phyloP scores from a whole-genome alignment of 164 flowering plant genomes.

The Santalum album region DNA sequence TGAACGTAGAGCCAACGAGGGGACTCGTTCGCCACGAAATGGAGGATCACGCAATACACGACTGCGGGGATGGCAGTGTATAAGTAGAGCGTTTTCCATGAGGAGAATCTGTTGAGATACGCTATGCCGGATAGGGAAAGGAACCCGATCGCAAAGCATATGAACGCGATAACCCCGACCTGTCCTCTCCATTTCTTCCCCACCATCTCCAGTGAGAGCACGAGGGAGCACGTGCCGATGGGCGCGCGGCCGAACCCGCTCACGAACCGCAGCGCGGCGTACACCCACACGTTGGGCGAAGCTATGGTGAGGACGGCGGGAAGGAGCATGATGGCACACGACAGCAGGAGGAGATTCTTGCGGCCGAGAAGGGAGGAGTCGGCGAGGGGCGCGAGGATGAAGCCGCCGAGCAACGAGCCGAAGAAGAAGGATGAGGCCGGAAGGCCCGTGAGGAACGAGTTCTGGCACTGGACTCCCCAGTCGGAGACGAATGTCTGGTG shows the following conservation, averaged over 20 bases:
- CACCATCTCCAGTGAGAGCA: conserved; percentile 49
- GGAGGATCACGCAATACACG: conserved; percentile 26
- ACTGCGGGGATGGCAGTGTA: conserved; percentile 40
- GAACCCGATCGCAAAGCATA: conserved; percentile 53
- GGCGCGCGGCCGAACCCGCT: conserved; percentile 54
- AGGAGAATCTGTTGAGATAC: conserved; percentile 19
- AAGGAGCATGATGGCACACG: not conserved
- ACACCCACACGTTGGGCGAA: conserved; percentile 27
- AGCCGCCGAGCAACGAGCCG: not conserved
- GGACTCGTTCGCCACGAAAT: conserved; percentile 45
- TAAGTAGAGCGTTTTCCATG: conserved; percentile 55
- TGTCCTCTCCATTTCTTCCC: conserved; percentile 56
- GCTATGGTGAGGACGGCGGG: not conserved
- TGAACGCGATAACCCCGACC: conserved; percentile 44
- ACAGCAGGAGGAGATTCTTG: not conserved
- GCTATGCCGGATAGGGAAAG: conserved; percentile 57
- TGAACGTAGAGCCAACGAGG: conserved; percentile 62
- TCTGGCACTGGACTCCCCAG: not conserved
- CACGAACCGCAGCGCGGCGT: conserved; percentile 42
- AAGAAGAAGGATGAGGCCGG: conserved; percentile 4
- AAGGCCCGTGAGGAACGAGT: not conserved
- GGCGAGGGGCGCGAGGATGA: not conserved
- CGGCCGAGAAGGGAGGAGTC: conserved; percentile 1
- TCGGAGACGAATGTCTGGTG: not conserved
- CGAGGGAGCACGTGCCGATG: conserved; percentile 47